Base-by-base conservation (phyloP, 2,329 filamentous ascomycete species). In the Albifimbria verrucaria region DNA sequence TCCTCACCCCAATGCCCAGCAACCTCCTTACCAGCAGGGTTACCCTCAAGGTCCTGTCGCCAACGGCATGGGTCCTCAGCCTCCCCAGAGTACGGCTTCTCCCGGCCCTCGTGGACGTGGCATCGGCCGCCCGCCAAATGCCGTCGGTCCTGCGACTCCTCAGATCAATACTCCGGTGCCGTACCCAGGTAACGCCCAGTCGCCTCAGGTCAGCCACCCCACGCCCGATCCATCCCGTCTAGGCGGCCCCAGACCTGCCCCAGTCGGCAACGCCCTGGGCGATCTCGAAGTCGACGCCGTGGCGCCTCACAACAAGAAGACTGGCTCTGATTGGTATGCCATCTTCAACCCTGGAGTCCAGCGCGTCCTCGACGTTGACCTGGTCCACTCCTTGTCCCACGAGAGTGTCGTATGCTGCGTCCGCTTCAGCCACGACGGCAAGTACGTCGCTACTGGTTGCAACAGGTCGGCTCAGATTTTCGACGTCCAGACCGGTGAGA, bases 381-480 rank as follows among this genome's bases (percentile, higher is more conserved):
- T 99, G 39, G 88, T 97, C 47, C 94, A 97, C 74, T 96, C 92
- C 52, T 81, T 99, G 50, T 84, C 86, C 55, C 94, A 99, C 67
- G 90, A 96, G 68, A 97, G 93, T 64, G 94, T 99, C 3, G 94
- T 99, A 1, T 99, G 94, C 80, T 99, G 94, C 69, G 94, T 99
- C 32, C 85, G 94, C 54, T 99, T 99, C 78, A 97, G 93, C 69
- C 85, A 89, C 52, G 94, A 99, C 66, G 94, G 94, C 61, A 92
- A 96, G 67, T 97, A 90, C 62, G 89, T 99, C 52, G 94, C 94
- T 7, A 99, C 94, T 5, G 94, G 94, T 43, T 97, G 94, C 79
- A 99, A 99, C 73, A 82, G 92, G 58, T 96, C 92, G n/a, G 94
- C 94, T n/a, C 93, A 97, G 73, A 99, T 99, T 64, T 99, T 94